Percentiles rank a stretch among this genome's conserved stretches.
phyloP scores from a whole-genome alignment of 495 filamentous ascomycete genomes.

The Penicillium nucicola region DNA sequence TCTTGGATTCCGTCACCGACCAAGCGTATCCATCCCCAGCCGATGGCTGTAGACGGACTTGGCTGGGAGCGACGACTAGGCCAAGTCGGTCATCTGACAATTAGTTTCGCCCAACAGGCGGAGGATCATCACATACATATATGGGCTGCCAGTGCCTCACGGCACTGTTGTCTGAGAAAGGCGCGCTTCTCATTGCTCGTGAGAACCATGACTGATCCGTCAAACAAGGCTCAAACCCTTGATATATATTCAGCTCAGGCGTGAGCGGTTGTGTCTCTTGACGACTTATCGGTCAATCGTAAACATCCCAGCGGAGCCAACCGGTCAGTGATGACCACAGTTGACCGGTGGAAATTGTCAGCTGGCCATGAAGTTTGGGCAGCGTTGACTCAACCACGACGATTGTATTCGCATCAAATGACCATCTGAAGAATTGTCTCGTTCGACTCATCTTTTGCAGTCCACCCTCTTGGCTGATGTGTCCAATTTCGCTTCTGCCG shows the following conservation, averaged over 20 bases:
- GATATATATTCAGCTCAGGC: not conserved
- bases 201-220: not conserved
- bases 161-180: not conserved
- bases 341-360: no score
- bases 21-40: not conserved
- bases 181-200: not conserved
- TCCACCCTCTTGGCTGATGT: no score
- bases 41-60: not conserved
- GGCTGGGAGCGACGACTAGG: not conserved
- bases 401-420: no score
- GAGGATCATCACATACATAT: not conserved
- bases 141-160: not conserved
- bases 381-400: no score
- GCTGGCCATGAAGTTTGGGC: no score
- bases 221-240: not conserved
- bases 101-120: not conserved
- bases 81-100: not conserved
- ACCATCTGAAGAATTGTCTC: not conserved
- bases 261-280: not conserved
- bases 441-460: no score
- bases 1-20: conserved; percentile 2
- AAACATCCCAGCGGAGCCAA: no score
- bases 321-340: no score
- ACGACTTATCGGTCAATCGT: not conserved
- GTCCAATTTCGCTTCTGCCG: no score